Evolutionary conservation across 1,284 basidiomycete genomes (phyloP), one percentile per base, ranked within the genome.

Genomic region (Peniophora sp.): DNA sequence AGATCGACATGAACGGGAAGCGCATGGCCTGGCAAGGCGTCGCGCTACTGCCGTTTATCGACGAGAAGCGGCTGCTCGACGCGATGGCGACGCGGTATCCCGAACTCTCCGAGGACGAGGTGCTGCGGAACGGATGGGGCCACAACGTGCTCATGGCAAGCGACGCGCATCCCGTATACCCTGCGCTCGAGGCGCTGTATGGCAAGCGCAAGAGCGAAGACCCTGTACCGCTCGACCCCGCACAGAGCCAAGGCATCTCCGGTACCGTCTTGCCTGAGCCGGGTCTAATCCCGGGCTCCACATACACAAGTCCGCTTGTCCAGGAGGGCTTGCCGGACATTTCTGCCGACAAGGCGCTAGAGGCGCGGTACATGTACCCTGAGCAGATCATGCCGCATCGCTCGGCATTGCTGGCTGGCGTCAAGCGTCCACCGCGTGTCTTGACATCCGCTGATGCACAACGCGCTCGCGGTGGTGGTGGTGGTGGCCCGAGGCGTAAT

Each of bases 21-120:
- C 93, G 92, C 70, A 98, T 99, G 95, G 79, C 90, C 1, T 99
- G 97, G 97, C 97, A 99, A 68, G 97, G 97, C 52, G 93, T 99
- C 45, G 95, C 95, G 0, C 74, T 99, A 2, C 72, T 99, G 20
- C 95, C 97, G 0, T 99, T 99, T 71, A 99, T 99, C 57, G 92
- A 99, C 63, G 79, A 88, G 65, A 79, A 78, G 54, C 81, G 95
- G 17, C 70, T 98, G 20, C 70, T 97, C 48, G 81, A 78, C 22
- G 92, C 94, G 2, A 92, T 99, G 82, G 79, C 75, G 15, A 71
- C 77, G 23, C 79, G 81, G 53, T 92, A 96, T 67, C 68, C 76
- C 0, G 69, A 81, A 41, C 75, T 99, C 41, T 81, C 77, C 1
- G 87, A 92, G 48, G 92, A 91, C 10, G 96, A 99, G 68, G 73